These are phyloP conservation scores for Venturia pyrina DNA, from an alignment of 2,329 filamentous ascomycete species.

Conservation along the genomic window DNA sequence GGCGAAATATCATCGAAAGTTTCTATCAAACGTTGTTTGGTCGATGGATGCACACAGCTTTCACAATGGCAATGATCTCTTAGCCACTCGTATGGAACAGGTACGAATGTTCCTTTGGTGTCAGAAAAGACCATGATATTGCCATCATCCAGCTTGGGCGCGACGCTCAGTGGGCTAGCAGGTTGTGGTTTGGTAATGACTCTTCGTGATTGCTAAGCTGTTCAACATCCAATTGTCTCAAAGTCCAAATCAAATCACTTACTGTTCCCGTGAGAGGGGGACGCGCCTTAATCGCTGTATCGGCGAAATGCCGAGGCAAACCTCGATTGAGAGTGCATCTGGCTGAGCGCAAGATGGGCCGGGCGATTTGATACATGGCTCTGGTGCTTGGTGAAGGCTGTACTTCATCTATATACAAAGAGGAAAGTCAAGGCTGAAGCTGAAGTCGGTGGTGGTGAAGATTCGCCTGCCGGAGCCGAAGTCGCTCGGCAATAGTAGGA, in stretches of 20 bases:
- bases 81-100: slow-evolving; percentile 6
- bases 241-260: not conserved
- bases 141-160: not conserved
- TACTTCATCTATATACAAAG: not conserved
- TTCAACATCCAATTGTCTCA: not conserved
- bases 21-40: slow-evolving; percentile 58
- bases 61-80: slow-evolving; percentile 66
- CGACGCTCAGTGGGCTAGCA: no score
- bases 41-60: slow-evolving; percentile 58
- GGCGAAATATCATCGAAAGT: slow-evolving; percentile 44
- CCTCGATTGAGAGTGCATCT: not conserved
- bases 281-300: not conserved
- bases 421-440: not conserved
- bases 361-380: not conserved
- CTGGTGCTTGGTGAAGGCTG: not conserved
- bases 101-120: not conserved
- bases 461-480: not conserved
- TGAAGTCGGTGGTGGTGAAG: not conserved
- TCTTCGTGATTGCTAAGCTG: not conserved
- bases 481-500: not conserved
- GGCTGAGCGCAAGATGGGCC: not conserved
- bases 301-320: not conserved
- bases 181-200: not conserved
- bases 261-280: not conserved
- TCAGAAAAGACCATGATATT: not conserved